phyloP scores from a whole-genome alignment of 2,329 filamentous ascomycete species.

The Fusarium tricinctum region DNA sequence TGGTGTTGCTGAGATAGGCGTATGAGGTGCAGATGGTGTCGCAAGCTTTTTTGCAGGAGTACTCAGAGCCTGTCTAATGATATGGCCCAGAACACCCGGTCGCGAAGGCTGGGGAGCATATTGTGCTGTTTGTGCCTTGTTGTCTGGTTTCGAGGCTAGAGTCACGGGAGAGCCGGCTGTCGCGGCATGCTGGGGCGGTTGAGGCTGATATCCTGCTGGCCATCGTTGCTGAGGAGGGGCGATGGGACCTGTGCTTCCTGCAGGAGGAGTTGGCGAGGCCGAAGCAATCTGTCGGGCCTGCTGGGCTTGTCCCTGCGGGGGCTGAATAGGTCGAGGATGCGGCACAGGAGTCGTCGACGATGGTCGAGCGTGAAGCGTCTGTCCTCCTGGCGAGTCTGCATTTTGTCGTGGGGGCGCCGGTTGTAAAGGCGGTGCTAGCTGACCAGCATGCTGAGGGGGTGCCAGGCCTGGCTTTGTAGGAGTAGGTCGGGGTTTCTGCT shows the following conservation, averaged over 20 bases:
- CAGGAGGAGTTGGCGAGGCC: slow-evolving; percentile 50
- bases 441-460: slow-evolving; percentile 55
- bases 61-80: slow-evolving; percentile 57
- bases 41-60: slow-evolving; percentile 54
- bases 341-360: slow-evolving; percentile 54
- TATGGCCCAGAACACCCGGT: slow-evolving; percentile 59
- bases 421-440: slow-evolving; percentile 55
- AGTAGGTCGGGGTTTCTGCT: slow-evolving; percentile 45
- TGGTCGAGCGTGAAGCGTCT: slow-evolving; percentile 50
- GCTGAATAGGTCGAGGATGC: slow-evolving; percentile 54
- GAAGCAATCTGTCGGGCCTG: slow-evolving; percentile 52
- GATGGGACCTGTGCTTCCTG: slow-evolving; percentile 38
- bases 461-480: slow-evolving; percentile 52
- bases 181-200: slow-evolving; percentile 51
- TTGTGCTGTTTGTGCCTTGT: slow-evolving; percentile 48
- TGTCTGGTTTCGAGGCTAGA: slow-evolving; percentile 47
- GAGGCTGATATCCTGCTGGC: slow-evolving; percentile 51
- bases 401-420: slow-evolving; percentile 51
- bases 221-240: slow-evolving; percentile 54
- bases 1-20: slow-evolving; percentile 53
- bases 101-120: slow-evolving; percentile 53
- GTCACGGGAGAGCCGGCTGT: slow-evolving; percentile 47
- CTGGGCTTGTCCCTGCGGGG: slow-evolving; percentile 48
- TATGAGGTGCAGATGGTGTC: slow-evolving; percentile 54
- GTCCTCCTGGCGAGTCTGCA: slow-evolving; percentile 40